phyloP scores from a whole-genome alignment of 495 filamentous ascomycete genomes.

The Talaromyces adpressus region DNA sequence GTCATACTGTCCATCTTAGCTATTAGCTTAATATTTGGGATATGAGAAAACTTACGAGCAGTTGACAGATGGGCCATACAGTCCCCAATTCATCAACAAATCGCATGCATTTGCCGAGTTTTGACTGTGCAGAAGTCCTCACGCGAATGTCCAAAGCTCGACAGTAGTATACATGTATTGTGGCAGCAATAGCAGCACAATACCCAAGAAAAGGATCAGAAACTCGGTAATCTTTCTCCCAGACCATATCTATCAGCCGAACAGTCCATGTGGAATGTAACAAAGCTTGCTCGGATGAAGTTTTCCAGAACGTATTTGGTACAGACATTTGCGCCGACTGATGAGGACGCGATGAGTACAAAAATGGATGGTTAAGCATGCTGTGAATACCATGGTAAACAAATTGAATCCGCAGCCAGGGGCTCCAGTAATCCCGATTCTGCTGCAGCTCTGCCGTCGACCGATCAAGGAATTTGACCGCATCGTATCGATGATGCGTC shows the following conservation, averaged over 20 bases:
- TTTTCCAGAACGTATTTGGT: conserved; percentile 9
- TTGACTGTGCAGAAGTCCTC: conserved; percentile 3
- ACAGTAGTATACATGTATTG: conserved; percentile 8
- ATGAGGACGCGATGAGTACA: conserved; percentile 5
- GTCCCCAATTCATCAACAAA: conserved; percentile 10
- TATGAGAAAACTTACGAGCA: background rate
- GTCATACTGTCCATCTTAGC: conserved; percentile 4
- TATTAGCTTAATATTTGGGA: background rate
- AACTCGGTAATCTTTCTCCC: conserved; percentile 8
- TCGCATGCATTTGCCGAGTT: conserved; percentile 7
- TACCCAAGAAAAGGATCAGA: conserved; percentile 7
- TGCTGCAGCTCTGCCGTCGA: background rate
- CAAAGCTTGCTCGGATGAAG: conserved; percentile 6
- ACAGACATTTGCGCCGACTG: conserved; percentile 7
- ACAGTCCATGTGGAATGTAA: conserved; percentile 7
- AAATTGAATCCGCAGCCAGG: conserved; percentile 3
- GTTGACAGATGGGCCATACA: conserved; percentile 4
- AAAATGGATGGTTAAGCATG: conserved; percentile 8
- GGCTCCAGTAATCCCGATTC: conserved; percentile 8
- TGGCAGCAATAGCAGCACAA: conserved; percentile 7
- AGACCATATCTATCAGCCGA: conserved; percentile 9
- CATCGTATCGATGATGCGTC: conserved; percentile 6
- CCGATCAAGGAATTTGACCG: conserved; percentile 5
- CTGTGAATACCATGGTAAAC: conserved; percentile 7
- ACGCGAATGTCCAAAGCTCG: conserved; percentile 7